Base-by-base conservation (phyloP, 2,329 filamentous ascomycete species). In the Cercospora janseana region DNA sequence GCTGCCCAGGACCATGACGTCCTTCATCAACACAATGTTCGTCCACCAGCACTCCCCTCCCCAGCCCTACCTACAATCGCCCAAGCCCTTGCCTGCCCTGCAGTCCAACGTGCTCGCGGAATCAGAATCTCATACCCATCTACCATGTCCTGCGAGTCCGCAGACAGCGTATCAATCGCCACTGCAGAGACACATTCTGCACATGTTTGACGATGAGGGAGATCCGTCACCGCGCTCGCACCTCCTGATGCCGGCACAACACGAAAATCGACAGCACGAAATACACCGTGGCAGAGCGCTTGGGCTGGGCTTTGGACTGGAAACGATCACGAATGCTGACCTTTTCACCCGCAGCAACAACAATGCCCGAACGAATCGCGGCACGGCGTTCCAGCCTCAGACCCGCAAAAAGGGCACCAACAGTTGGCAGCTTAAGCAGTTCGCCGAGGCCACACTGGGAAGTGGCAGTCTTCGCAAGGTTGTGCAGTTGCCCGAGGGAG, bases 401-500 rank as follows among this genome's bases (percentile, higher is more conserved):
- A 86, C 86, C 56, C 76, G 85, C 34, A 86, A 85, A 66, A 94
- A 93, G 70, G 90, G 91, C 51, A 94, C 89, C 46, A 88, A 83
- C 62, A 94, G 80, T 70, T 95, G 95, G 76, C 93, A 97, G 73
- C 78, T 98, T 61, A 86, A 93, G 71, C 93, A 98, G 71, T 98
- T 97, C 78, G 93, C 93, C 45, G 94, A 98, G 71, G 93, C 94
- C 37, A 98, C 93, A 8, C 79, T 98, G 28, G 93, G 93, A 27
- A 94, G 89, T 62, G 93, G 93, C 41, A 96, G 91, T 72, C 74
- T 98, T 72, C 83, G 90, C 64, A 97, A 98, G 75, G 90, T 95
- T 21, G 93, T 98, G 60, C 95, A 92, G 77, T 77, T 98, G 55
- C 93, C 94, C 10, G 94, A 98, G 67, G 93, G 94, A 52, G 93